A percentile compares a stretch with the other conserved stretches of the same genome.
These are phyloP conservation scores for Schrenkiella parvula DNA, from an alignment of 345 rosid species.

Conservation along the genomic window DNA sequence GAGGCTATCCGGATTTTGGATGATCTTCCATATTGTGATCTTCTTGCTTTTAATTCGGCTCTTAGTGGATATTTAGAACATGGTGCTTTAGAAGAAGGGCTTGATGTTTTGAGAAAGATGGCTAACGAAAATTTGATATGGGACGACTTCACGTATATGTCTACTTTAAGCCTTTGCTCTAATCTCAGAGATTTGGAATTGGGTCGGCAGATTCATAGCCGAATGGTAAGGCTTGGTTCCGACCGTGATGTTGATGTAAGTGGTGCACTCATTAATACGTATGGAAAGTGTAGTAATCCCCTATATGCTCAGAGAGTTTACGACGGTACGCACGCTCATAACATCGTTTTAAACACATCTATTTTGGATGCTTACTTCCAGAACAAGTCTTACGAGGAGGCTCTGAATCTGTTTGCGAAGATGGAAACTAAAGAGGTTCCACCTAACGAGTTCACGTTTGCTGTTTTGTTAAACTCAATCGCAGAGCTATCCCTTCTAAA, in stretches of 20 bases:
- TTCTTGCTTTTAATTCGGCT: slow-evolving; percentile 51
- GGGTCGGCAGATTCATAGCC: slow-evolving; percentile 59
- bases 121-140: slow-evolving; percentile 34
- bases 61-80: slow-evolving; percentile 54
- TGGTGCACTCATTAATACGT: slow-evolving; percentile 68
- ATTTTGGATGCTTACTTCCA: slow-evolving; percentile 65
- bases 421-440: slow-evolving; percentile 39
- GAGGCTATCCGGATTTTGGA: slow-evolving; percentile 45
- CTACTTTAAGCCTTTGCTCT: slow-evolving; percentile 52
- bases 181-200: slow-evolving; percentile 46
- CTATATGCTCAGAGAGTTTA: slow-evolving; percentile 50
- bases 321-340: slow-evolving; percentile 34
- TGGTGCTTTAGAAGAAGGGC: slow-evolving; percentile 46
- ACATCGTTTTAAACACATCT: slow-evolving; percentile 64
- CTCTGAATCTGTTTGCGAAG: slow-evolving; percentile 46
- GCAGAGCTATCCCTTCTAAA: slow-evolving; percentile 57
- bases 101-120: slow-evolving; percentile 49
- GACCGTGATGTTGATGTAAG: slow-evolving; percentile 34
- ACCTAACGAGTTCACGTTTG: slow-evolving; percentile 73
- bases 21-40: slow-evolving; percentile 42
- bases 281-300: slow-evolving; percentile 64
- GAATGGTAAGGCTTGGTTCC: slow-evolving; percentile 38
- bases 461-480: slow-evolving; percentile 52
- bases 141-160: slow-evolving; percentile 55
- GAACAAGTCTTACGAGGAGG: slow-evolving; percentile 65